Evolutionary conservation across 345 rosid genomes (phyloP).

Genomic region (Syzygium grande): DNA sequence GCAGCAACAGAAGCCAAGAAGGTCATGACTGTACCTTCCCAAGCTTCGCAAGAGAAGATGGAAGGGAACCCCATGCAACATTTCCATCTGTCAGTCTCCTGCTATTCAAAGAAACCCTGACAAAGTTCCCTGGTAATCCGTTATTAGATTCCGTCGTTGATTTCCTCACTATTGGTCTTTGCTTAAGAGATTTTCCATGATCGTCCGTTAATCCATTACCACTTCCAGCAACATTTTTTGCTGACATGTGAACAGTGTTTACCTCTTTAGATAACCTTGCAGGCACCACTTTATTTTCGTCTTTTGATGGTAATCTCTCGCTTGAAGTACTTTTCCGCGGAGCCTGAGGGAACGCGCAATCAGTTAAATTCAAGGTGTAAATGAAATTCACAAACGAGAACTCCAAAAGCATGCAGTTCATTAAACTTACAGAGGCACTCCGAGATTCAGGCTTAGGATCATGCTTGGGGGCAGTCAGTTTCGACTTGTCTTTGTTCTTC

Average conservation of each 20-base stretch:
- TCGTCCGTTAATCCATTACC: slow-evolving; percentile 33
- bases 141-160: slow-evolving; percentile 28
- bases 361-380: background rate
- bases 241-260: slow-evolving; percentile 27
- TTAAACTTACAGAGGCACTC: slow-evolving; percentile 52
- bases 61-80: slow-evolving; percentile 71
- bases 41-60: slow-evolving; percentile 74
- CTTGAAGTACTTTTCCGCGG: slow-evolving; percentile 67
- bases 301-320: slow-evolving; percentile 47
- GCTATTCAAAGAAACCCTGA: slow-evolving; percentile 62
- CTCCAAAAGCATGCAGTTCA: background rate
- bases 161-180: slow-evolving; percentile 43
- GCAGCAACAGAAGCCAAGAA: background rate
- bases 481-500: slow-evolving; percentile 42
- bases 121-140: slow-evolving; percentile 64
- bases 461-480: slow-evolving; percentile 25
- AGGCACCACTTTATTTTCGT: slow-evolving; percentile 42
- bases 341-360: slow-evolving; percentile 28
- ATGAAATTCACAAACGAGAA: background rate
- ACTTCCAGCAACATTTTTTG: slow-evolving; percentile 39
- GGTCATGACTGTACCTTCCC: slow-evolving; percentile 61
- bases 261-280: slow-evolving; percentile 53
- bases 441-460: slow-evolving; percentile 53
- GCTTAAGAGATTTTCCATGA: slow-evolving; percentile 42
- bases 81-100: slow-evolving; percentile 56